Base-by-base conservation (phyloP, 371 early-diverging fungal species). In the Actinomortierella wolfii region DNA sequence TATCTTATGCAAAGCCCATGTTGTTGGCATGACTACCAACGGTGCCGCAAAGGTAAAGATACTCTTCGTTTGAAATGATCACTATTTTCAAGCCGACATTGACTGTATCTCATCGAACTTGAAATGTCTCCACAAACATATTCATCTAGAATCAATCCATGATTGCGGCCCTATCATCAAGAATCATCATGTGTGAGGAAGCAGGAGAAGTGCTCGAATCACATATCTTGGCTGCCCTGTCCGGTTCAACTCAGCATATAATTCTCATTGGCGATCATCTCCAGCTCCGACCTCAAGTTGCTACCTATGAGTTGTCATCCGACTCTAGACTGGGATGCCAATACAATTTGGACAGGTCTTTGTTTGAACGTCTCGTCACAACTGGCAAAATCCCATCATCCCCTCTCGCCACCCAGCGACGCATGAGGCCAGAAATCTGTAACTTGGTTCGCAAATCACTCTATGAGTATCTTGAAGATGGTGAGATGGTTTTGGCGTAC, bases 201-300 rank as follows among this genome's bases (percentile, higher is more conserved):
- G 88, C 88, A 0, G 90, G 87, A 13, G 88, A 89, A 73, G 85
- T 88, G 64, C 60, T 89, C 40, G 90, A 89, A 65, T 76, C 86
- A 0, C 87, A 89, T 63, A 81, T 85, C n/a, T 59, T 87, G 11
- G 65, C 85, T 21, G 78, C 82, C 1, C 54, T 86, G 21, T 78
- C 79, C 7, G 55, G 46, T 1, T 78, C 80, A 7, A 57, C 82
- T 1, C 80, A 89, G n/a, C 90, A 88, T 59, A 50, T 88, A 26
- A 81, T 88, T 26, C 58, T 85, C 34, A 89, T 89, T 62, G 88
- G 87, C 59, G 89, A 89, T 70, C 88, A 86, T 45, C 76, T 79
- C 47, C 87, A 89, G 54, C 62, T 89, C 47, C 67, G 88, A 28
- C 84, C 84, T 6, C 75, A 56, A 15, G 24, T 66, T 17, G 68